phyloP scores from a whole-genome alignment of 1,284 basidiomycete species.

The Salmacisia buchloeana region DNA sequence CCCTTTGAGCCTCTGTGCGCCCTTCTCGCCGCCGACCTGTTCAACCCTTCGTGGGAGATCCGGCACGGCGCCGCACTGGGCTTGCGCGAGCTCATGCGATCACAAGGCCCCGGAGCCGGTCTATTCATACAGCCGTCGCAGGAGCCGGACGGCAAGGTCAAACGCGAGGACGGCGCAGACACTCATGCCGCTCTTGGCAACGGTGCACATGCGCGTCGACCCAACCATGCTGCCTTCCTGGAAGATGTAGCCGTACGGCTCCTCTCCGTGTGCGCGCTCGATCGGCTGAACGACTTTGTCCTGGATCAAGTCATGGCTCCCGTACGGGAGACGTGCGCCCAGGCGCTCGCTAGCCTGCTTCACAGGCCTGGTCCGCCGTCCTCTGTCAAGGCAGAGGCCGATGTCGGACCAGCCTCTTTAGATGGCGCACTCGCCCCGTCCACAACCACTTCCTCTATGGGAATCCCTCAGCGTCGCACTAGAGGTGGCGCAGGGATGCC shows the following conservation, averaged over 20 bases:
- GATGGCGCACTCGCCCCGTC: too few species aligned
- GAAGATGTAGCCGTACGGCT: constrained; percentile 81
- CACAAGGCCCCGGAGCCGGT: constrained; percentile 76
- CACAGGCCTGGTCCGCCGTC: too few species aligned
- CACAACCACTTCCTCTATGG: too few species aligned
- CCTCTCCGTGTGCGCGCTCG: constrained; percentile 85
- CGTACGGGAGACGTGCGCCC: constrained; percentile 90
- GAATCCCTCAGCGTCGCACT: too few species aligned
- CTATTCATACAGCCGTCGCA: constrained; percentile 57
- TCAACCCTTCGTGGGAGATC: constrained; percentile 81
- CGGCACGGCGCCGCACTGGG: constrained; percentile 91
- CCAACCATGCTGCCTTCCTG: constrained; percentile 74
- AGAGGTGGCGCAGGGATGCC: constrained; percentile 68
- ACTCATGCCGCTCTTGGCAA: constrained; percentile 29
- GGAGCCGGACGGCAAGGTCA: too few species aligned
- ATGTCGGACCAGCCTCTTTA: too few species aligned
- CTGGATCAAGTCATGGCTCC: constrained; percentile 96
- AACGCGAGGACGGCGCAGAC: constrained; percentile 60
- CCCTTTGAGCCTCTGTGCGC: constrained; percentile 81
- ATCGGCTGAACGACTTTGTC: constrained; percentile 95
- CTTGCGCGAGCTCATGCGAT: constrained; percentile 78
- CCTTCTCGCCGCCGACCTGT: constrained; percentile 76
- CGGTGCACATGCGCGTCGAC: too few species aligned
- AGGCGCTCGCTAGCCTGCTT: constrained; percentile 86
- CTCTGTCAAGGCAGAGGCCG: constrained; percentile 20